These are phyloP conservation scores for Triangularia verruculosa DNA, from an alignment of 2,329 filamentous ascomycete genomes.

Conservation along the genomic window DNA sequence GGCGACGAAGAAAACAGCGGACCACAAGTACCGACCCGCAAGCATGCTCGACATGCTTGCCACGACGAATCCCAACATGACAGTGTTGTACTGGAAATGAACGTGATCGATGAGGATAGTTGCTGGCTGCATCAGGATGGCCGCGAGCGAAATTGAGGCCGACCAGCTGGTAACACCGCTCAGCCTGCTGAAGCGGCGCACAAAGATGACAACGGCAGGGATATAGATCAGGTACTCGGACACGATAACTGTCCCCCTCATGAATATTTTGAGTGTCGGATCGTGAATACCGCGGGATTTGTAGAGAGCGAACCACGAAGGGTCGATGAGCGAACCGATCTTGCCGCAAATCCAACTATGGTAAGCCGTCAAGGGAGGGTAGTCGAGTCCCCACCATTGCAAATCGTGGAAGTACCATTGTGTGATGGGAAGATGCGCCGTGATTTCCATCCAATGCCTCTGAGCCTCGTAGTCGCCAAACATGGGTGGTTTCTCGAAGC, in stretches of 20 bases:
- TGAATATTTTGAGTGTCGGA: slow-evolving; percentile 81
- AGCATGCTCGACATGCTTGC: slow-evolving; percentile 87
- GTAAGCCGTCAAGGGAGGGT: slow-evolving; percentile 95
- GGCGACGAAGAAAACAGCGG: slow-evolving; percentile 87
- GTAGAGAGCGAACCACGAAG: slow-evolving; percentile 83
- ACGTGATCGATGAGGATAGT: slow-evolving; percentile 92
- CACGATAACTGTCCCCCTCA: slow-evolving; percentile 86
- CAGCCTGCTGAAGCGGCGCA: slow-evolving; percentile 73
- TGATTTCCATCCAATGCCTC: slow-evolving; percentile 98
- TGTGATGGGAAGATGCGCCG: slow-evolving; percentile 80
- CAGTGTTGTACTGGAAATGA: slow-evolving; percentile 97
- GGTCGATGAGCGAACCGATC: slow-evolving; percentile 75
- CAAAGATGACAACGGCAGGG: slow-evolving; percentile 80
- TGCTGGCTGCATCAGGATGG: slow-evolving; percentile 87
- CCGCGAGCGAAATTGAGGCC: slow-evolving; percentile 78
- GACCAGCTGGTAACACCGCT: slow-evolving; percentile 79
- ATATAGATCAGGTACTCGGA: slow-evolving; percentile 91
- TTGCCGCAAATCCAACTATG: slow-evolving; percentile 95
- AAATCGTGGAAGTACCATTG: slow-evolving; percentile 99
- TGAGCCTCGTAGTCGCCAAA: slow-evolving; percentile 98
- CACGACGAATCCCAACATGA: slow-evolving; percentile 90
- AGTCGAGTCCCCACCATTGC: slow-evolving; percentile 97
- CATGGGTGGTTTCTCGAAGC: slow-evolving; percentile 80
- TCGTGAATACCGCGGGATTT: slow-evolving; percentile 80
- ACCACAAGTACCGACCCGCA: slow-evolving; percentile 80